Base-by-base conservation (phyloP, 2,329 filamentous ascomycete genomes). In the Pseudocercospora pini-densiflorae region DNA sequence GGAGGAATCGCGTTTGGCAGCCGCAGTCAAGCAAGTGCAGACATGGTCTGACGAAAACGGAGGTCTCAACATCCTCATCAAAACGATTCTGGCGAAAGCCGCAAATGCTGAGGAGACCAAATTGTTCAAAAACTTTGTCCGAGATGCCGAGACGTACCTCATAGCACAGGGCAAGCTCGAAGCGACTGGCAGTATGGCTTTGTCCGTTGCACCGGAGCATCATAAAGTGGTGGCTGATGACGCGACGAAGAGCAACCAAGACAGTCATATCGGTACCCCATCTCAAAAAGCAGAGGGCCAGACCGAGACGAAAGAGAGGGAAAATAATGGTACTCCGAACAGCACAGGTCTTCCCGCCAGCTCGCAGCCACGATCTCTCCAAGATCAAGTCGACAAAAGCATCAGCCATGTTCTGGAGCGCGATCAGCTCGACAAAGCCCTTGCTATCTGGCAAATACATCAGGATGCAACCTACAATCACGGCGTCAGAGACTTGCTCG, bases 391-490 rank as follows among this genome's bases (percentile, higher is more conserved):
- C 23, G 27, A 55, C 51, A 27, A 31, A n/a, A 31, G 27, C 51
- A 55, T 55, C 24, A 24, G 51, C 16, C 51, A 55, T 29, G 24
- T 55, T n/a, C 24, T 55, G 16, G 23, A 24, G 2, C 51, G 27
- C 27, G 24, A n/a, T 16, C 51, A 55, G 27, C 23, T 31, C 16
- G 51, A 55, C 16, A 55, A 55, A 27, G 51, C 51, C 14, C 51
- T 55, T n/a, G 51, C 51, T n/a, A 55, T 55, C 16, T 55, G 51
- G 51, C 51, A 55, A 31, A 16, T 55, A 27, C 51, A 55, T 7
- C 23, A 33, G 24, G 51, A 55, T 2, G 51, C 51, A 10, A 2
- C 16, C 1, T 27, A 10, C 12, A 19, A 55, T 27, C 16, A 5
- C 24, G 16, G 33, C 5, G 27, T 55, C 24, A 24, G 24, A 16